Conservation (phyloP, 2,329 filamentous ascomycete species). For the Zarea fungicola region DNA sequence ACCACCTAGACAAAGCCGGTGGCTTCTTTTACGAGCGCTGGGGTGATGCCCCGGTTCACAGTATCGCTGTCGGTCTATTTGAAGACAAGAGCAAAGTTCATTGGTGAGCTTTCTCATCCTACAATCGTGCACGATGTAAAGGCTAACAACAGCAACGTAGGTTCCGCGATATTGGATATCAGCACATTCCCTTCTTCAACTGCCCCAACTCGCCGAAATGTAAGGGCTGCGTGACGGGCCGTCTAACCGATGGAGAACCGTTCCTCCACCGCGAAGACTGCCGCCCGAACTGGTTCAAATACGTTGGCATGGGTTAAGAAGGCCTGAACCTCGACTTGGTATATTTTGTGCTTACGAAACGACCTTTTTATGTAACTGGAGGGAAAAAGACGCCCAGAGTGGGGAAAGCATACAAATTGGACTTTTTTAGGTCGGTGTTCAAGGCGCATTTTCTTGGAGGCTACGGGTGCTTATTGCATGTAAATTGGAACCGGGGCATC, state of each 20-base stretch:
- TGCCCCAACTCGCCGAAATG: slow-evolving; percentile 97
- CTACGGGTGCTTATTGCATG: neutral
- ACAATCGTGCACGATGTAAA: neutral
- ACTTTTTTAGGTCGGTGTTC: slow-evolving; percentile 7
- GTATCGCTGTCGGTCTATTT: slow-evolving; percentile 85
- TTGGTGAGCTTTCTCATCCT: slow-evolving; percentile 60
- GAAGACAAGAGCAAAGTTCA: slow-evolving; percentile 88
- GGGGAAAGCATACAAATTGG: slow-evolving; percentile 4
- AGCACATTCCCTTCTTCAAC: slow-evolving; percentile 98
- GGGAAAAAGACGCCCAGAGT: neutral
- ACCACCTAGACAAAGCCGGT: slow-evolving; percentile 84
- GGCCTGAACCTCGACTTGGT: too few relatives aligned
- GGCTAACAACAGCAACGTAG: slow-evolving; percentile 45
- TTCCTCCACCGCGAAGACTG: slow-evolving; percentile 90
- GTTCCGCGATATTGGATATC: slow-evolving; percentile 99
- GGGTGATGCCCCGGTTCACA: slow-evolving; percentile 94
- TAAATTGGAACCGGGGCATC: neutral
- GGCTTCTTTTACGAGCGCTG: slow-evolving; percentile 66
- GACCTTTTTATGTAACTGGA: neutral
- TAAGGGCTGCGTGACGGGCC: slow-evolving; percentile 76
- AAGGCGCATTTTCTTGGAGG: slow-evolving; percentile 10
- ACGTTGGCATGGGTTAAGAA: slow-evolving; percentile 68
- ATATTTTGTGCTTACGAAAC: neutral
- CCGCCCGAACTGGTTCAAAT: slow-evolving; percentile 95
- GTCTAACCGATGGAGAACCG: slow-evolving; percentile 81